Conservation (phyloP, 2,329 filamentous ascomycete species). For the Dothideomycetes sp. region DNA sequence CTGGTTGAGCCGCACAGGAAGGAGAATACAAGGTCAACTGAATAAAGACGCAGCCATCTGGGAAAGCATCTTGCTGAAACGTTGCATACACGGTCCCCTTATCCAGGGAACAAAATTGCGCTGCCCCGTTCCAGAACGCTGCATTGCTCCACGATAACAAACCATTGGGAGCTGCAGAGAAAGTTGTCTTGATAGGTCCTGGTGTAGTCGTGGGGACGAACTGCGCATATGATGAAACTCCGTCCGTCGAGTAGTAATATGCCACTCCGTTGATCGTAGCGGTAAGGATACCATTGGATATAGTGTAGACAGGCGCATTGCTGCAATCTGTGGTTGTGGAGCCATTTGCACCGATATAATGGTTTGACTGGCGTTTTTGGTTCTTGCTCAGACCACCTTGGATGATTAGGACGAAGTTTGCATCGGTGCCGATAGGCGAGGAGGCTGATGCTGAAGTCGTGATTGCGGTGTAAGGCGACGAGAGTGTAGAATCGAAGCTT, state of each 20-base stretch:
- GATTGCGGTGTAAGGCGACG: neutral
- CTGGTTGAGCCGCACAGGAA: neutral
- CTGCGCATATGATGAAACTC: conserved; percentile 12
- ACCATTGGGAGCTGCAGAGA: conserved; percentile 13
- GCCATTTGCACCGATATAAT: conserved; percentile 16
- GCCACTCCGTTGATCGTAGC: conserved; percentile 14
- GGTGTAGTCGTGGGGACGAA: conserved; percentile 17
- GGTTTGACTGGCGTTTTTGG: conserved; percentile 13
- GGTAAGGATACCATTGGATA: conserved; percentile 16
- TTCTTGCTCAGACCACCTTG: conserved; percentile 2
- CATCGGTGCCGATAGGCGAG: conserved; percentile 2
- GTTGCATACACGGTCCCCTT: conserved; percentile 20
- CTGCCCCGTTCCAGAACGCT: conserved; percentile 17
- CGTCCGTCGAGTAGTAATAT: conserved; percentile 18
- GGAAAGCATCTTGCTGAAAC: conserved; percentile 15
- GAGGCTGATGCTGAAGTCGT: neutral
- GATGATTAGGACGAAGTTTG: conserved; percentile 12
- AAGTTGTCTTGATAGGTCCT: conserved; percentile 16
- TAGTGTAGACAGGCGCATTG: conserved; percentile 16
- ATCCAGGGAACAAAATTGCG: conserved; percentile 17
- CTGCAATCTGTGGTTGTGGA: conserved; percentile 21
- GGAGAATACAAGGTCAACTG: conserved; percentile 12
- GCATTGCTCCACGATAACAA: conserved; percentile 16
- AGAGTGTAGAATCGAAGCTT: neutral
- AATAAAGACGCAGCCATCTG: conserved; percentile 16